Conservation (phyloP, 2,329 filamentous ascomycete species). For the Trichoderma cornu-damae region DNA sequence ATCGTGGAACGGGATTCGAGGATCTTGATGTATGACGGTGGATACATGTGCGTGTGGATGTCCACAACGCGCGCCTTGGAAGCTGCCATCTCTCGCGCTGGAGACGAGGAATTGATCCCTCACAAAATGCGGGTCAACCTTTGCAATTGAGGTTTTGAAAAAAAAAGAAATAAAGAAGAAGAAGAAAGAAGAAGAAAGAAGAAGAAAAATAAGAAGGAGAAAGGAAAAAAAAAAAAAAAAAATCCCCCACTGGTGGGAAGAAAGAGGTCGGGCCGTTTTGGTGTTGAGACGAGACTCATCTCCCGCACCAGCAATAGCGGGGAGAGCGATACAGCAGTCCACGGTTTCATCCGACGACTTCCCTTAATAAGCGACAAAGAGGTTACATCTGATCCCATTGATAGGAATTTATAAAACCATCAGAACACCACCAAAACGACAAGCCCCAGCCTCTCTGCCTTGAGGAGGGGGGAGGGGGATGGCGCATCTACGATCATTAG, state of each 20-base stretch:
- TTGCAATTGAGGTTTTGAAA: neutral
- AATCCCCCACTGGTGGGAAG: too few species aligned
- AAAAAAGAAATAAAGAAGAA: too few species aligned
- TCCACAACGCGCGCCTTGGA: conserved; percentile 49
- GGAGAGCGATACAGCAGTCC: neutral
- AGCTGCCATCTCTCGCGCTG: conserved; percentile 30
- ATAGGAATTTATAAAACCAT: neutral
- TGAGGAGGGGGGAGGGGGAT: neutral
- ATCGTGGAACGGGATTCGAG: conserved; percentile 57
- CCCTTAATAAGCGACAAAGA: neutral
- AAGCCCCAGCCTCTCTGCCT: neutral
- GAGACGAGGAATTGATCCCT: neutral
- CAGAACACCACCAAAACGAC: neutral
- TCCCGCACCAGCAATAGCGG: neutral
- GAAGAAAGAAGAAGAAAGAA: too few species aligned
- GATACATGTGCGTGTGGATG: conserved; percentile 67
- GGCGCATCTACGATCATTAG: neutral
- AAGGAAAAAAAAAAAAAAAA: too few species aligned
- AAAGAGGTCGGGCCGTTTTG: neutral
- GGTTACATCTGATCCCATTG: conserved; percentile 2
- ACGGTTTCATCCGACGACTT: neutral
- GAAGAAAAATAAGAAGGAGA: too few species aligned
- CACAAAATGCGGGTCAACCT: neutral
- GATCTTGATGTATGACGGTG: conserved; percentile 57
- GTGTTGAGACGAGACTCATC: neutral